Evolutionary conservation across 768 basidiomycete species (phyloP).

Genomic region (Rubroboletus satanas): DNA sequence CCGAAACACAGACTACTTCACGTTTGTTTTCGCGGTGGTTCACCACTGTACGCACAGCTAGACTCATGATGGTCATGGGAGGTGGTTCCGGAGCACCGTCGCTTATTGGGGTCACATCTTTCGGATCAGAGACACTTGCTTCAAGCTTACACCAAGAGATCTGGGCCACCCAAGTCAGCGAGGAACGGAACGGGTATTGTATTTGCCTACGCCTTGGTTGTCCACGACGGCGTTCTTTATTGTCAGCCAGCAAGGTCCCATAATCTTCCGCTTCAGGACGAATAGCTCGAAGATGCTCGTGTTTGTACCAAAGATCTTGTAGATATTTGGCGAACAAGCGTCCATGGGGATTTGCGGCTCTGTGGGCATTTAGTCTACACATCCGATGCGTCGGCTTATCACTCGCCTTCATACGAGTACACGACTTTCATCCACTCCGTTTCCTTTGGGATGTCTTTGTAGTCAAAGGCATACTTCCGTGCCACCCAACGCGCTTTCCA

Average conservation of each 20-base stretch:
- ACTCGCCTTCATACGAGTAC: slow-evolving; percentile 81
- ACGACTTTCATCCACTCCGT: slow-evolving; percentile 94
- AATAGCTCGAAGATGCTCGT: slow-evolving; percentile 91
- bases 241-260: slow-evolving; percentile 97
- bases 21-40: slow-evolving; percentile 92
- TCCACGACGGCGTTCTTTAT: slow-evolving; percentile 75
- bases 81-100: slow-evolving; percentile 78
- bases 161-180: slow-evolving; percentile 37
- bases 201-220: slow-evolving; percentile 65
- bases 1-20: slow-evolving; percentile 86
- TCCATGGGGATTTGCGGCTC: slow-evolving; percentile 57
- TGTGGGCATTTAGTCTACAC: slow-evolving; percentile 4
- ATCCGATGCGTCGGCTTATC: not conserved
- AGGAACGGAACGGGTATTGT: not conserved
- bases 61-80: slow-evolving; percentile 85
- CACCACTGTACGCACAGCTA: slow-evolving; percentile 85
- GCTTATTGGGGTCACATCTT: slow-evolving; percentile 79
- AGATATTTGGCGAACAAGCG: slow-evolving; percentile 78
- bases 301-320: slow-evolving; percentile 85
- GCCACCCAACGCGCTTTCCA: slow-evolving; percentile 85
- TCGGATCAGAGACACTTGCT: slow-evolving; percentile 76
- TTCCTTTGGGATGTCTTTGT: slow-evolving; percentile 67
- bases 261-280: slow-evolving; percentile 93
- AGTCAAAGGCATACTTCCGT: slow-evolving; percentile 87
- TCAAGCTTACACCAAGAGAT: slow-evolving; percentile 98